phyloP scores from a whole-genome alignment of 352 stramenopile genomes.

The Plasmopara muralis region DNA sequence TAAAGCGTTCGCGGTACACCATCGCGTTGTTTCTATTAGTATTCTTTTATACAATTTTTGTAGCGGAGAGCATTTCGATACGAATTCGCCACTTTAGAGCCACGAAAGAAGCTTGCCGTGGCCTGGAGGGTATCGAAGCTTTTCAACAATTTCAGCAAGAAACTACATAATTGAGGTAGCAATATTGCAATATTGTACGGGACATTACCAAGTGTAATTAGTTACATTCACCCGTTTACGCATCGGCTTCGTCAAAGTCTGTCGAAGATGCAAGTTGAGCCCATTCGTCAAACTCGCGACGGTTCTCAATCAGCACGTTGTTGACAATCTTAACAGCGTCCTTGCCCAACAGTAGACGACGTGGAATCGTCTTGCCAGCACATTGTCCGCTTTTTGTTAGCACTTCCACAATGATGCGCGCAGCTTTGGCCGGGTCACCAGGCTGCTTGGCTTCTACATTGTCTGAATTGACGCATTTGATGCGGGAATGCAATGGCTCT shows the following conservation, averaged over 20 bases:
- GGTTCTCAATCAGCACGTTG: constrained; percentile 11
- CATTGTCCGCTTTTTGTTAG: constrained; percentile 34
- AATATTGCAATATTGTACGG: no score
- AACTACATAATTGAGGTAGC: no score
- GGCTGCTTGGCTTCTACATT: constrained; percentile 12
- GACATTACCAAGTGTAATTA: no score
- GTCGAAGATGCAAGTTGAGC: constrained; percentile 19
- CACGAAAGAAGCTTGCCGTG: no score
- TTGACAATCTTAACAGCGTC: constrained; percentile 27
- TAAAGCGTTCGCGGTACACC: no score
- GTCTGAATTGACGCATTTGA: constrained; percentile 15
- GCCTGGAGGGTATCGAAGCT: no score
- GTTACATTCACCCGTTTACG: constrained; percentile 7
- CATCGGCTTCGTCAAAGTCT: constrained; percentile 19
- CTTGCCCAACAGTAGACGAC: constrained; percentile 29
- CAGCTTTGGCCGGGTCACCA: constrained; percentile 29
- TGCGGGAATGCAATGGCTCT: constrained; percentile 15
- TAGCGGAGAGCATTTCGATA: no score
- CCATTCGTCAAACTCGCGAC: constrained; percentile 26
- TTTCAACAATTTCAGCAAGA: no score
- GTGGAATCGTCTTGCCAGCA: constrained; percentile 23
- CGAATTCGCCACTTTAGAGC: no score
- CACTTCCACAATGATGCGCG: constrained; percentile 28
- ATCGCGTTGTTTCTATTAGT: no score
- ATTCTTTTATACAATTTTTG: no score